Evolutionary conservation across 495 filamentous ascomycete species (phyloP).

Genomic region (Choiromyces venosus): DNA sequence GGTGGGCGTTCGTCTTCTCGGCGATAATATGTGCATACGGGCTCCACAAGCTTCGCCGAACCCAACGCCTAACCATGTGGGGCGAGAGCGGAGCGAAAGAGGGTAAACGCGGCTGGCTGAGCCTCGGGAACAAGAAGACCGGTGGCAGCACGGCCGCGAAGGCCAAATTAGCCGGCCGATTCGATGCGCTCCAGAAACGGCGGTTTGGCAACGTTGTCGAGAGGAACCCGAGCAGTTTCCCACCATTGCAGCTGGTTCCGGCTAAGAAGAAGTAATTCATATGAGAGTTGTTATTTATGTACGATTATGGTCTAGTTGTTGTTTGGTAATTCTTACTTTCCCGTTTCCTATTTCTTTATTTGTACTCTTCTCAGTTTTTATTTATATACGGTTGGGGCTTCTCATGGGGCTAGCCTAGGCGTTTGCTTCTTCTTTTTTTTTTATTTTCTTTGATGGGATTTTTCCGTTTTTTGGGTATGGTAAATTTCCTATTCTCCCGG

Average conservation of each 20-base stretch:
- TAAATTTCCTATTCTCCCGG: background rate
- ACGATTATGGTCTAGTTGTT: background rate
- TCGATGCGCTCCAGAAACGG: background rate
- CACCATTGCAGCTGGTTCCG: constrained; percentile 20
- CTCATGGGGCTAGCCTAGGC: background rate
- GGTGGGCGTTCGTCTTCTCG: constrained; percentile 64
- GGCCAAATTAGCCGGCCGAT: constrained; percentile 10
- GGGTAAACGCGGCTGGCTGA: constrained; percentile 41
- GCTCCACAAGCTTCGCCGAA: constrained; percentile 70
- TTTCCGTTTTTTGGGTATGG: background rate
- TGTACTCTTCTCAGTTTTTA: background rate
- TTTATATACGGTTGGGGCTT: constrained; percentile 2
- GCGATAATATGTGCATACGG: constrained; percentile 73
- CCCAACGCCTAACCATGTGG: constrained; percentile 88
- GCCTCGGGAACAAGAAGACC: constrained; percentile 29
- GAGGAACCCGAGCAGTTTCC: constrained; percentile 22
- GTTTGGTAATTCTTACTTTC: background rate
- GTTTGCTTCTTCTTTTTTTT: background rate
- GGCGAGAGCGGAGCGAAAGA: constrained; percentile 38
- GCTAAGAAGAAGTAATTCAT: constrained; percentile 14
- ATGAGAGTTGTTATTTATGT: background rate
- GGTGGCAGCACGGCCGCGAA: constrained; percentile 13
- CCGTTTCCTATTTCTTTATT: background rate
- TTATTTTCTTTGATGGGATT: background rate
- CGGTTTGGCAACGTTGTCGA: constrained; percentile 16